phyloP scores from a whole-genome alignment of 2,329 filamentous ascomycete species.

The Rasamsonia emersonii region DNA sequence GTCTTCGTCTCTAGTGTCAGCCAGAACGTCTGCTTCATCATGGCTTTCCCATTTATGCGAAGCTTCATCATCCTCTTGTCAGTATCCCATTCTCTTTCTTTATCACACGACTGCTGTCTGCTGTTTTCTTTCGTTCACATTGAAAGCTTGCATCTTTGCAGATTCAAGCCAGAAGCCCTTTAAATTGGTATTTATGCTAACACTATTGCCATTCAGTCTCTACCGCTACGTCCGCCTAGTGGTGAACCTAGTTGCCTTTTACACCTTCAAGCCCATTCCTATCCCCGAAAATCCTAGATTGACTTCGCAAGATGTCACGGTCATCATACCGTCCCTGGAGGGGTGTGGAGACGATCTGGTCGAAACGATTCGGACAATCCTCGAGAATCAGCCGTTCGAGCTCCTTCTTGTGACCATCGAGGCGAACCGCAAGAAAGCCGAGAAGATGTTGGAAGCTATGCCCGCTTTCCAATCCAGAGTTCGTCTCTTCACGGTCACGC shows the following conservation, averaged over 20 bases:
- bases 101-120: too few species aligned
- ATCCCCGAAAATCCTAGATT: conserved; percentile 73
- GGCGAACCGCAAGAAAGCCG: conserved; percentile 62
- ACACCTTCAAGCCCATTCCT: conserved; percentile 76
- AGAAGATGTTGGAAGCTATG: conserved; percentile 49
- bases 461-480: conserved; percentile 57
- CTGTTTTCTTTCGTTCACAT: too few species aligned
- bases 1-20: conserved; percentile 1
- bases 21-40: conserved; percentile 11
- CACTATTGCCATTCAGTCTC: too few species aligned
- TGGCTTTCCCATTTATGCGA: conserved; percentile 32
- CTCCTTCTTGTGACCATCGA: conserved; percentile 82
- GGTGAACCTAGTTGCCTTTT: conserved; percentile 77
- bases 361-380: conserved; percentile 58
- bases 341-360: conserved; percentile 76
- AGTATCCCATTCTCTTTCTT: conserved; percentile 15
- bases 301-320: conserved; percentile 76
- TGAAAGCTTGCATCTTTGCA: too few species aligned
- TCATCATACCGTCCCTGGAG: conserved; percentile 88
- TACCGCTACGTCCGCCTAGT: conserved; percentile 82
- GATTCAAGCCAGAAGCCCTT: too few species aligned
- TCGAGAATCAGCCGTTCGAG: conserved; percentile 51
- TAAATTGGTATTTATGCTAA: too few species aligned
- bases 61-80: conserved; percentile 35
- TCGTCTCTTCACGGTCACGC: conserved; percentile 64